These are phyloP conservation scores for Leccinum imitatum DNA, from an alignment of 768 basidiomycete genomes.

Conservation along the genomic window DNA sequence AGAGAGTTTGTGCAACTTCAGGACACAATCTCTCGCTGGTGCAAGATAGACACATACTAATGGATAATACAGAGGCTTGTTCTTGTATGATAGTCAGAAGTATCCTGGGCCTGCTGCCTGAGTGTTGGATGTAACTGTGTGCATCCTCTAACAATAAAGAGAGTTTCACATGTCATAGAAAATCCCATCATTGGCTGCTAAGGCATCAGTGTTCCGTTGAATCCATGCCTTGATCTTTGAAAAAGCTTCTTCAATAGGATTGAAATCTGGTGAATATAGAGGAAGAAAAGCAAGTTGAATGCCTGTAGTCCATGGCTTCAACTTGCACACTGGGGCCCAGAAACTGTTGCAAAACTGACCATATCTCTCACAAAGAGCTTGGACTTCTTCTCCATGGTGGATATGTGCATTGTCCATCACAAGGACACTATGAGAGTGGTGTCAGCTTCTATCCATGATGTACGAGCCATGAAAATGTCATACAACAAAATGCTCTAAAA, in stretches of 20 bases:
- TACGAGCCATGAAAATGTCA: neutral
- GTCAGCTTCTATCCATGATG: neutral
- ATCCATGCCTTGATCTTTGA: neutral
- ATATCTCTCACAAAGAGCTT: too few relatives aligned
- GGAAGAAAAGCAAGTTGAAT: too few relatives aligned
- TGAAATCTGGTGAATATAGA: too few relatives aligned
- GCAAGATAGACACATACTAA: neutral
- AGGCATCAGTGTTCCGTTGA: neutral
- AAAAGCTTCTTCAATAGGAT: too few relatives aligned
- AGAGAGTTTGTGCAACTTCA: neutral
- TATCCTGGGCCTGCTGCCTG: neutral
- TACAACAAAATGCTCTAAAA: too few relatives aligned
- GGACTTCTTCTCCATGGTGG: too few relatives aligned
- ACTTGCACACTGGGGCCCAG: too few relatives aligned
- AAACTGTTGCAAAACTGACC: too few relatives aligned
- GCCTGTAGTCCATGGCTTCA: too few relatives aligned
- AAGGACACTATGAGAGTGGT: neutral
- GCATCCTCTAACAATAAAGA: neutral
- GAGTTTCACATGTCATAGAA: neutral
- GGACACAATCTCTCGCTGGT: neutral
- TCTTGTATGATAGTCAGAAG: neutral
- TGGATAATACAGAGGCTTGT: too few relatives aligned
- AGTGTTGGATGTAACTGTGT: neutral
- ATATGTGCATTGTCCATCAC: too few relatives aligned
- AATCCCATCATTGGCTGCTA: neutral